Evolutionary conservation across 352 stramenopile genomes (phyloP), one percentile per base, ranked within the genome.

Genomic region (Pythium folliculosum): DNA sequence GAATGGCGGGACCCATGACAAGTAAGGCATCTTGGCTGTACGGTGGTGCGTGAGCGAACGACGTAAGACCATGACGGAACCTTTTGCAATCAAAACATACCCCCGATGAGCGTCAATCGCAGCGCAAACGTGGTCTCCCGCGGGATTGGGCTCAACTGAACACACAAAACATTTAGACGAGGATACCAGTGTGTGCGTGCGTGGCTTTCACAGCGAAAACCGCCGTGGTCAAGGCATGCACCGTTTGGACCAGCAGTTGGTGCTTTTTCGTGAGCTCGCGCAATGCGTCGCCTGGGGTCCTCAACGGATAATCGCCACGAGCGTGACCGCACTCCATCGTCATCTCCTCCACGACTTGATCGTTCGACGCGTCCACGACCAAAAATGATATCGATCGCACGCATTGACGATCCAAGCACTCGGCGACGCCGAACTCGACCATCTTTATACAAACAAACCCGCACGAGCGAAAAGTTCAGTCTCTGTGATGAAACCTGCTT

Each of bases 211-310:
- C 19, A 50, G n/a, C n/a, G 8, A 1, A 27, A 17, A 14, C 23
- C 7, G 19, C 13, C 8, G 23, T 10, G 17, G 6, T 50, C 6
- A 6, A 10, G 6, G 19, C 14, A 13, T 16, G 22, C 23, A 77
- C 71, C 49, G 71, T 77, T 52, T 77, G 71, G 16, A 74, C 58
- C 12, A 77, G 50, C 44, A 77, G 21, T 44, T 64, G 52, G 14
- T 72, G 50, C 56, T 71, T 77, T 4, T 59, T 32, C 5, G 62
- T 65, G 35, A 74, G 43, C 13, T 73, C 54, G 40, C 61, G 56
- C 32, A 77, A 40, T 14, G 49, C 58, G 7, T 70, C 56, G 19
- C n/a, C 51, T 25, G 50, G 30, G 16, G 64, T 60, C 22, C 25
- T 50, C 21, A 25, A 50, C 19, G 45, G 47, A 32, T 65, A 61